Evolutionary conservation across 164 flowering plant species (phyloP).

Genomic region (Piper longum): DNA sequence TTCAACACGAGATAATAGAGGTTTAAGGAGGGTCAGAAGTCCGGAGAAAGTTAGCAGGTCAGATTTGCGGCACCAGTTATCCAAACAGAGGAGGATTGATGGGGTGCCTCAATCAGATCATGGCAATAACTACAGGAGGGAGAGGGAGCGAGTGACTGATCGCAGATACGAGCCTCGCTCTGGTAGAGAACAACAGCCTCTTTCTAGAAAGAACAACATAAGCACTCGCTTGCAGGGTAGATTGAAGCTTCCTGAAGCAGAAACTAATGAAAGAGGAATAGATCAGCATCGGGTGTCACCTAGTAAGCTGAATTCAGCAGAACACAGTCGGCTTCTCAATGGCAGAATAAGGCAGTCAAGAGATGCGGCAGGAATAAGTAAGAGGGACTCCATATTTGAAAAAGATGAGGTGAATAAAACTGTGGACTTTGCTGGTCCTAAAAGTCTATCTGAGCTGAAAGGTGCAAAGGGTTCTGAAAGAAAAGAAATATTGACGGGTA

Average conservation of each 20-base stretch:
- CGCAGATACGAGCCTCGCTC: slow-evolving; percentile 11
- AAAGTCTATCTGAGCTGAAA: slow-evolving; percentile 54
- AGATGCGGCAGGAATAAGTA: slow-evolving; percentile 9
- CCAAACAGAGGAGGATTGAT: slow-evolving; percentile 47
- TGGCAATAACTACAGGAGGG: slow-evolving; percentile 6
- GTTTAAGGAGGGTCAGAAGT: neutral
- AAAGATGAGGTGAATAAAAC: slow-evolving; percentile 19
- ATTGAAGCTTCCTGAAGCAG: slow-evolving; percentile 26
- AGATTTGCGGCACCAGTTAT: slow-evolving; percentile 51
- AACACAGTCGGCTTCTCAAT: slow-evolving; percentile 1
- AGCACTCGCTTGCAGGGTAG: slow-evolving; percentile 57
- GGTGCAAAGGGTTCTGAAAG: slow-evolving; percentile 1
- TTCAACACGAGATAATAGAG: slow-evolving; percentile 10
- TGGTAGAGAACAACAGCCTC: slow-evolving; percentile 22
- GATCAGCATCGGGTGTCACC: neutral
- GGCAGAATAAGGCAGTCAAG: slow-evolving; percentile 38
- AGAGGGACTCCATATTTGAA: slow-evolving; percentile 11
- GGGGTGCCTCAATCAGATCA: slow-evolving; percentile 43
- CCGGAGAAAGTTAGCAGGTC: slow-evolving; percentile 19
- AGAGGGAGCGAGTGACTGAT: neutral
- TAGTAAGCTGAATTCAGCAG: neutral
- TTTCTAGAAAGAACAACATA: slow-evolving; percentile 24
- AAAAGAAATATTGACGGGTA: neutral
- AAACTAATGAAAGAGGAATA: neutral
- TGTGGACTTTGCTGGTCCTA: slow-evolving; percentile 37